phyloP scores from a whole-genome alignment of 2,329 filamentous ascomycete genomes.

The Pseudogymnoascus sp. region DNA sequence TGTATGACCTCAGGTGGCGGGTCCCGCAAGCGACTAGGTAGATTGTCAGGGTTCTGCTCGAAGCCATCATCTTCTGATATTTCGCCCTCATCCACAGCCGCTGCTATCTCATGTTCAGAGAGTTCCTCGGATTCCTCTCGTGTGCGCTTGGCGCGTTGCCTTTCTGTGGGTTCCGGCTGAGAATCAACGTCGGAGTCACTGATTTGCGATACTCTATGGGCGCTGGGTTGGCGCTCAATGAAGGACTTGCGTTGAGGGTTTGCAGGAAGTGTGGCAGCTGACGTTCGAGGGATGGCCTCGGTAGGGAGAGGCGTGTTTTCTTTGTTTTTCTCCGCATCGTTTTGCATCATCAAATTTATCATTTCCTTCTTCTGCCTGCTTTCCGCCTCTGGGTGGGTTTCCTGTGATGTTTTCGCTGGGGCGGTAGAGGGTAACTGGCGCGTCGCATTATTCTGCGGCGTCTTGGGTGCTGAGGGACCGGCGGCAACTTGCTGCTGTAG shows the following conservation, averaged over 20 bases:
- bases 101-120: not conserved
- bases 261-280: not conserved
- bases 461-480: not conserved
- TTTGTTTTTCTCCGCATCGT: constrained; percentile 22
- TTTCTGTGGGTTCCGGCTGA: constrained; percentile 4
- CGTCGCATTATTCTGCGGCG: not conserved
- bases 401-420: not conserved
- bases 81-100: not conserved
- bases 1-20: not conserved
- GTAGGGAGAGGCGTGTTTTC: constrained; percentile 20
- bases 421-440: not conserved
- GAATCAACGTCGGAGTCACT: constrained; percentile 15
- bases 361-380: too few species aligned
- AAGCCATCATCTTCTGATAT: constrained; percentile 38
- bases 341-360: constrained; percentile 1
- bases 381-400: constrained; percentile 8
- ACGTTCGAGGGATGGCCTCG: not conserved
- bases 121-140: not conserved
- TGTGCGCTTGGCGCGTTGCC: not conserved
- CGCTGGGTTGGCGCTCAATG: constrained; percentile 19
- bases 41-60: constrained; percentile 31
- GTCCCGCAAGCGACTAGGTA: not conserved
- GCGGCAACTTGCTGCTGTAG: not conserved
- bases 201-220: constrained; percentile 12
- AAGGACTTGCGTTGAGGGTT: constrained; percentile 13